Percentiles rank a stretch among this genome's conserved stretches.
phyloP scores from a whole-genome alignment of 768 basidiomycete genomes.

The Amanita jacksonii region DNA sequence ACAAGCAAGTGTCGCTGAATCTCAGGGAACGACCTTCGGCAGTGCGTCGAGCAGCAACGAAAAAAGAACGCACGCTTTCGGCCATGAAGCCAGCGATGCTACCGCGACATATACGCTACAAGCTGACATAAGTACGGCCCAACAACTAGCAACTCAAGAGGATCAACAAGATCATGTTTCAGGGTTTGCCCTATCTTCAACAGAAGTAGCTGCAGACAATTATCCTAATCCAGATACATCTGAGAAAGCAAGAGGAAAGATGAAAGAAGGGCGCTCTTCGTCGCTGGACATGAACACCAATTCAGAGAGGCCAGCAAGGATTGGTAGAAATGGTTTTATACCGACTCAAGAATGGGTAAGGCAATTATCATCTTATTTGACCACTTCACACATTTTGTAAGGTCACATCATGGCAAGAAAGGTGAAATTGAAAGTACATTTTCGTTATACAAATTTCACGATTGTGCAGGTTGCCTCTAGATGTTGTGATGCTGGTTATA shows the following conservation, averaged over 20 bases:
- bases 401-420: constrained; percentile 95
- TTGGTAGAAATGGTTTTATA: constrained; percentile 87
- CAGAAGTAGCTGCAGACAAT: neutral
- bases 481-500: constrained; percentile 78
- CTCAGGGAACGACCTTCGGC: constrained; percentile 29
- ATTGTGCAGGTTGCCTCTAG: constrained; percentile 67
- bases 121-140: constrained; percentile 13
- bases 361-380: constrained; percentile 3
- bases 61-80: constrained; percentile 62
- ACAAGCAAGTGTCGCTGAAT: constrained; percentile 31
- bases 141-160: constrained; percentile 2
- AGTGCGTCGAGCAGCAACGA: constrained; percentile 33
- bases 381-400: constrained; percentile 16
- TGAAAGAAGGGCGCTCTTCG: constrained; percentile 63
- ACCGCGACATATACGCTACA: constrained; percentile 16
- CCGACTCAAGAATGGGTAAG: constrained; percentile 96
- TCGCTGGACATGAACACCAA: constrained; percentile 41
- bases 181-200: neutral
- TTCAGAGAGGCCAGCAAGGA: constrained; percentile 57
- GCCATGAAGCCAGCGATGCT: constrained; percentile 28
- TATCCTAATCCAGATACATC: constrained; percentile 28
- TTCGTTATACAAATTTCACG: constrained; percentile 4
- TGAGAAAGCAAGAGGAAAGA: constrained; percentile 91
- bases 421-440: constrained; percentile 34
- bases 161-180: neutral